Percentiles rank a stretch among this genome's conserved stretches.
Evolutionary conservation across 352 stramenopile species (phyloP).

Genomic region (Pythium rishiriense): DNA sequence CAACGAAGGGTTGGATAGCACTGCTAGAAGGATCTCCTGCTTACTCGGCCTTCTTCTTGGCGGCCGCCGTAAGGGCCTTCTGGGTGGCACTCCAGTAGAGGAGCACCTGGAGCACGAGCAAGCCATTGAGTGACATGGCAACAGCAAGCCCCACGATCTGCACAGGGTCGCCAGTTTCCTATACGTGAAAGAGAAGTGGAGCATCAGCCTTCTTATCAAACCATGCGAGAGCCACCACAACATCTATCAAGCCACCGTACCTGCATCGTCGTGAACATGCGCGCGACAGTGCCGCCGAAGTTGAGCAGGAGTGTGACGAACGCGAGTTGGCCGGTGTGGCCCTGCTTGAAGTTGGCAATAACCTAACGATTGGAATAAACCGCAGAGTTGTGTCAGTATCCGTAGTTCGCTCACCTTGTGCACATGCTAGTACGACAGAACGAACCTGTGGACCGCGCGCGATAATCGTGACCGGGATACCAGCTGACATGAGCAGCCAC

Average conservation of each 20-base stretch:
- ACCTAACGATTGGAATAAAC: conserved; percentile 48
- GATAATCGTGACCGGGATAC: conserved; percentile 78
- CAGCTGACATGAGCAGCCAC: conserved; percentile 70
- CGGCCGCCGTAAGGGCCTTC: conserved; percentile 53
- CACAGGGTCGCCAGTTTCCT: conserved; percentile 79
- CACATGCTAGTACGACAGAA: neutral
- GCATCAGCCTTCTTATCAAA: neutral
- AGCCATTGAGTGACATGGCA: conserved; percentile 73
- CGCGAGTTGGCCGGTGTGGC: conserved; percentile 87
- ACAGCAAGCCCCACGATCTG: conserved; percentile 72
- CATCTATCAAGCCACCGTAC: conserved; percentile 18
- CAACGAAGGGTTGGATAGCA: too few relatives aligned
- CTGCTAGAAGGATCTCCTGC: too few relatives aligned
- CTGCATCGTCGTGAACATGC: conserved; percentile 88
- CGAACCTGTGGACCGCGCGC: conserved; percentile 78
- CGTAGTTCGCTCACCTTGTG: too few relatives aligned
- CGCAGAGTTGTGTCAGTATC: neutral
- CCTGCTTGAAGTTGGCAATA: conserved; percentile 87
- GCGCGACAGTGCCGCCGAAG: conserved; percentile 74
- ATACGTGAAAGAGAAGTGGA: neutral
- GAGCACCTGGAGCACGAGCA: conserved; percentile 77
- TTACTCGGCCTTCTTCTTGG: conserved; percentile 78
- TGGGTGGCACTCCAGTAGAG: conserved; percentile 84
- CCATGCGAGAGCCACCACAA: neutral
- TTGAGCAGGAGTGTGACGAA: conserved; percentile 87